Evolutionary conservation across 2,329 filamentous ascomycete genomes (phyloP).

Genomic region (Colletotrichum scovillei): DNA sequence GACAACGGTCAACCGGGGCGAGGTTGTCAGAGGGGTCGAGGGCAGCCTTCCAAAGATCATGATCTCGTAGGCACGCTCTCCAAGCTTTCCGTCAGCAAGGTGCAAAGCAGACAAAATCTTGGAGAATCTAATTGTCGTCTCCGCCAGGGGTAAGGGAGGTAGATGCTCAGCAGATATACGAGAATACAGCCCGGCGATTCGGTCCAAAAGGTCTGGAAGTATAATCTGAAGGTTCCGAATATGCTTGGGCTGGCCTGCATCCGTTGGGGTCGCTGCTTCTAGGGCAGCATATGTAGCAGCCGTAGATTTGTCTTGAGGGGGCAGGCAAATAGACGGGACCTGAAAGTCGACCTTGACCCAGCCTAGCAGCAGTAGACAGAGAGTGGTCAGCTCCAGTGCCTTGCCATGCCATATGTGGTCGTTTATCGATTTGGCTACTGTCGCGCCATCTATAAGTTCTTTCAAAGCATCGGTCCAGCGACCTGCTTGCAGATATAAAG

Average conservation of each 20-base stretch:
- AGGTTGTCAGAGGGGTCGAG: slow-evolving; percentile 60
- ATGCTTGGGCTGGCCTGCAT: slow-evolving; percentile 61
- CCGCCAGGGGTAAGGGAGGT: slow-evolving; percentile 77
- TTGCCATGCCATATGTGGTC: slow-evolving; percentile 99
- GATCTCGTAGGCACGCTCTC: slow-evolving; percentile 69
- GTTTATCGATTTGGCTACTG: slow-evolving; percentile 80
- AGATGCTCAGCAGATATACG: slow-evolving; percentile 77
- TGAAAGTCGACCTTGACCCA: slow-evolving; percentile 89
- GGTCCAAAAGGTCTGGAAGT: slow-evolving; percentile 79
- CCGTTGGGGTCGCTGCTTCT: slow-evolving; percentile 42
- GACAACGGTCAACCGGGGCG: slow-evolving; percentile 65
- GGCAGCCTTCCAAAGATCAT: slow-evolving; percentile 72
- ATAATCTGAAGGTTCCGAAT: slow-evolving; percentile 66
- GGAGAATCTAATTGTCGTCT: slow-evolving; percentile 78
- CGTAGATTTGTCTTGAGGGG: slow-evolving; percentile 59
- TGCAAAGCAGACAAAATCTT: slow-evolving; percentile 77
- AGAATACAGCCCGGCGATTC: slow-evolving; percentile 79
- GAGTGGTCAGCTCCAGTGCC: slow-evolving; percentile 86
- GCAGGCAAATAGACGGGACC: slow-evolving; percentile 69
- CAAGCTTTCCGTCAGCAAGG: slow-evolving; percentile 71
- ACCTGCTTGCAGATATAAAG: slow-evolving; percentile 88
- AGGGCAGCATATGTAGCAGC: slow-evolving; percentile 35
- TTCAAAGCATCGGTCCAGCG: slow-evolving; percentile 90
- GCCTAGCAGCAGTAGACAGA: slow-evolving; percentile 84
- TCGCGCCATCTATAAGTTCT: slow-evolving; percentile 84